These are phyloP conservation scores for Comarum palustre DNA, from an alignment of 306 rosid genomes.

Conservation along the genomic window DNA sequence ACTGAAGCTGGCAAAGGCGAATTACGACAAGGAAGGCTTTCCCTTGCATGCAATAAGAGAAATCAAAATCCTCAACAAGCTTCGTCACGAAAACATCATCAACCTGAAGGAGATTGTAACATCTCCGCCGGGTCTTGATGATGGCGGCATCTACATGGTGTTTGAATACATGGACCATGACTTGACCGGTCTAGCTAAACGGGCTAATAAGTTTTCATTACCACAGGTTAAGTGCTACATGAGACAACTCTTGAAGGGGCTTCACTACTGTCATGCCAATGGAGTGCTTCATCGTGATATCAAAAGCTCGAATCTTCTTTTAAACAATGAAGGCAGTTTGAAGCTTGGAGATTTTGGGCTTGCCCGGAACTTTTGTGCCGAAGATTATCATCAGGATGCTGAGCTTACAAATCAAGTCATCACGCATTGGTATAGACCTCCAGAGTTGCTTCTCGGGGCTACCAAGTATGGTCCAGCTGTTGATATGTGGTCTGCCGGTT, in stretches of 20 bases:
- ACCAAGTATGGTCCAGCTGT: conserved; percentile 48
- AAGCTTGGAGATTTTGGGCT: conserved; percentile 58
- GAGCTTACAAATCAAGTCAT: conserved; percentile 48
- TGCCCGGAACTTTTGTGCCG: conserved; percentile 40
- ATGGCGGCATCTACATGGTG: conserved; percentile 49
- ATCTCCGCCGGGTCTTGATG: conserved; percentile 38
- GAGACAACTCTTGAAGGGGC: conserved; percentile 48
- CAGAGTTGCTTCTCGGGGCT: conserved; percentile 51
- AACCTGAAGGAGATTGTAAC: conserved; percentile 43
- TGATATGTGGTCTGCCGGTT: conserved; percentile 58
- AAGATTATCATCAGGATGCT: conserved; percentile 39
- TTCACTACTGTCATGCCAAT: conserved; percentile 51
- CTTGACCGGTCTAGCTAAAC: conserved; percentile 45
- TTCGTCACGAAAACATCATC: conserved; percentile 37
- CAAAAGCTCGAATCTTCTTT: conserved; percentile 48
- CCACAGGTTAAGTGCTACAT: conserved; percentile 55
- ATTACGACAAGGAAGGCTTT: conserved; percentile 35
- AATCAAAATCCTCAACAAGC: conserved; percentile 39
- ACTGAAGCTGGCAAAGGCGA: conserved; percentile 44
- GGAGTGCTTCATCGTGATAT: conserved; percentile 55
- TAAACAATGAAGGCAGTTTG: conserved; percentile 50
- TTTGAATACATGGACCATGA: conserved; percentile 60
- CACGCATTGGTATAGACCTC: conserved; percentile 52
- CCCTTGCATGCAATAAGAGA: conserved; percentile 50
- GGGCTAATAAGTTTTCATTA: conserved; percentile 47